Base-by-base conservation (phyloP, 2,329 filamentous ascomycete species). In the Aspergillus aculeatinus region DNA sequence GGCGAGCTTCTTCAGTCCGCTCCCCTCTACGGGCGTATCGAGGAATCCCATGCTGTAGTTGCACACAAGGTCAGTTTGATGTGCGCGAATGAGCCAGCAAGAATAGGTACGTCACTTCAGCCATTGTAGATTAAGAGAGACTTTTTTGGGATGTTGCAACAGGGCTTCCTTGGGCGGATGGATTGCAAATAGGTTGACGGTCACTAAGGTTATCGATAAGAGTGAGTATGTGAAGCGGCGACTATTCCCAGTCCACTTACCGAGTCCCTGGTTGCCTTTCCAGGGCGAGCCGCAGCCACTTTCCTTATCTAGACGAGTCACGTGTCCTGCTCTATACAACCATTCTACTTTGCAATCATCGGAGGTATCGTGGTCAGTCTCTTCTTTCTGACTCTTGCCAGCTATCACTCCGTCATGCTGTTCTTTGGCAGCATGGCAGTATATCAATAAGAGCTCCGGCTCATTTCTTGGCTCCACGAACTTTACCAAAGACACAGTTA, bases 31-130 rank as follows among this genome's bases (percentile, higher is more conserved):
- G 81, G 63, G 83, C 82, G 62, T 85, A 83, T 72, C 92, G 90
- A 70, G 90, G 85, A 75, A 96, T 84, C 73, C 91, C 92, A 84
- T 97, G 93, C 92, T 96, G 78, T 62, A 64, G 12, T 35, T 16
- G 14, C 62, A 55, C 67, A 69, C 71, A 61, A 55, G 54, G 52
- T 67, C 60, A 69, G 63, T 48, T 52, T 59, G 42, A n/a, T 44
- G 27, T 54, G 48, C 51, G 51, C 27, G 16, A 48, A 55, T 42
- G 23, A 19, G 42, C 27, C 47, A n/a, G 51, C 52, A 31, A 57
- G 55, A 10, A 48, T 25, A 23, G 44, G 49, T 29, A 48, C 55
- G 64, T 66, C 65, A 75, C 73, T 60, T 72, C 74, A 55, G 70
- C 69, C 73, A 75, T 75, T 44, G 33, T 48, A 61, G 58, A 60